A percentile compares a stretch with the other conserved stretches of the same genome.
phyloP scores from a whole-genome alignment of 2,329 filamentous ascomycete genomes.

The Colletotrichum spinosum region DNA sequence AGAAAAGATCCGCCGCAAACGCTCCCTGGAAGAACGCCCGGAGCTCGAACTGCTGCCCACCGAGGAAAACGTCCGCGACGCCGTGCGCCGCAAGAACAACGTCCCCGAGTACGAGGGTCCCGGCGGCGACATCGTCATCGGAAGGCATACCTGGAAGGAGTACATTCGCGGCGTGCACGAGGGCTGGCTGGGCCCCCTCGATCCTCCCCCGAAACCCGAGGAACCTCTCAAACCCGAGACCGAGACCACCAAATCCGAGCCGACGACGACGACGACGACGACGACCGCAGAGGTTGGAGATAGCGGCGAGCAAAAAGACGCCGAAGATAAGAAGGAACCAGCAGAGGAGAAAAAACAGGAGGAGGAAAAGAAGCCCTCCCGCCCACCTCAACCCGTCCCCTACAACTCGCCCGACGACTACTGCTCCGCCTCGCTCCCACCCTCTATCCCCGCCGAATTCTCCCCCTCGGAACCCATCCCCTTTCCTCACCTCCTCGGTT shows the following conservation, averaged over 20 bases:
- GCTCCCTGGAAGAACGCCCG: constrained; percentile 67
- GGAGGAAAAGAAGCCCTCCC: constrained; percentile 66
- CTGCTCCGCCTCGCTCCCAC: constrained; percentile 70
- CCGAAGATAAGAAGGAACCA: too few species aligned
- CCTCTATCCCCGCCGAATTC: constrained; percentile 76
- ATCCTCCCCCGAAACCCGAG: constrained; percentile 63
- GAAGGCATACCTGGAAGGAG: constrained; percentile 96
- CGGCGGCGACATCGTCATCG: constrained; percentile 88
- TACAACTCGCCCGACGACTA: constrained; percentile 84
- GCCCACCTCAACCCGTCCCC: constrained; percentile 73
- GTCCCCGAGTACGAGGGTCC: constrained; percentile 79
- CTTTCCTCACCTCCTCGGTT: constrained; percentile 92
- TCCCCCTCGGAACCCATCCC: constrained; percentile 78
- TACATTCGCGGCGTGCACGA: constrained; percentile 94
- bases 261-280: too few species aligned
- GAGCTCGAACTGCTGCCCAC: constrained; percentile 61
- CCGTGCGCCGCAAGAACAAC: constrained; percentile 73
- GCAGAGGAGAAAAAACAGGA: constrained; percentile 51
- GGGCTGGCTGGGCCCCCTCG: constrained; percentile 91
- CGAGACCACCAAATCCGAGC: constrained; percentile 41
- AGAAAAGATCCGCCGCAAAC: constrained; percentile 82
- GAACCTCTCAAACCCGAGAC: constrained; percentile 41
- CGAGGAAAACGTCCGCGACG: constrained; percentile 71
- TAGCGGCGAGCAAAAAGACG: constrained; percentile 38
- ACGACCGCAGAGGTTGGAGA: neutral